phyloP scores from a whole-genome alignment of 129 eudicot genomes.

The Cynara cardunculus region DNA sequence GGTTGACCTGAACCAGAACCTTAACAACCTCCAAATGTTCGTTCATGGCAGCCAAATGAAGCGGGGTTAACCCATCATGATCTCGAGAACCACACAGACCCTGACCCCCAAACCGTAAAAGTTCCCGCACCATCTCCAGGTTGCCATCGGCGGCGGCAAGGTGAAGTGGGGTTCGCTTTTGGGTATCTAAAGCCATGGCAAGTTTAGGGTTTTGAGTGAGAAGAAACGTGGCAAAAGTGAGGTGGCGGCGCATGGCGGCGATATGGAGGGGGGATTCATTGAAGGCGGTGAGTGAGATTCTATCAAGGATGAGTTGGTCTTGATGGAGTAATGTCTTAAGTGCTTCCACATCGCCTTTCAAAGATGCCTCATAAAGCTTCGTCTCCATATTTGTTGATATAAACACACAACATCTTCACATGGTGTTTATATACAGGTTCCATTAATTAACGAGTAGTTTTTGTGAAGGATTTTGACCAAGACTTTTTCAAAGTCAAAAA shows the following conservation, averaged over 20 bases:
- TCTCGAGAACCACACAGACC: background rate
- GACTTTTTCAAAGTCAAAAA: constrained; percentile 17
- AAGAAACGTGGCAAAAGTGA: constrained; percentile 1
- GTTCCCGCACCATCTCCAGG: constrained; percentile 6
- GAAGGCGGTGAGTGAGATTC: constrained; percentile 22
- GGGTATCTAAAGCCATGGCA: constrained; percentile 3
- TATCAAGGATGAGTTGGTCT: constrained; percentile 23
- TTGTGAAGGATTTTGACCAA: background rate
- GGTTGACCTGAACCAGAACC: background rate
- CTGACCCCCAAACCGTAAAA: constrained; percentile 4
- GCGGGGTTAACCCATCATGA: constrained; percentile 24
- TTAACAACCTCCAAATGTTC: constrained; percentile 28
- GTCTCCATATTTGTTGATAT: constrained; percentile 18
- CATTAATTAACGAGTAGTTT: background rate
- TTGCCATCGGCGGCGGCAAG: constrained; percentile 17
- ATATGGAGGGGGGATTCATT: constrained; percentile 24
- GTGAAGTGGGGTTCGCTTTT: constrained; percentile 26
- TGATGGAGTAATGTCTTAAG: constrained; percentile 19
- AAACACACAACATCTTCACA: background rate
- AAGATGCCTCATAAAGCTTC: constrained; percentile 22
- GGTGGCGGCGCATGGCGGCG: constrained; percentile 26
- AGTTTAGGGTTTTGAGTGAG: constrained; percentile 14
- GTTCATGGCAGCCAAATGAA: constrained; percentile 26
- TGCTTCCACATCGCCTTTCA: constrained; percentile 11
- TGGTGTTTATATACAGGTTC: constrained; percentile 9